phyloP scores from a whole-genome alignment of 2,329 filamentous ascomycete species.

The Ophiostoma tasmaniense region DNA sequence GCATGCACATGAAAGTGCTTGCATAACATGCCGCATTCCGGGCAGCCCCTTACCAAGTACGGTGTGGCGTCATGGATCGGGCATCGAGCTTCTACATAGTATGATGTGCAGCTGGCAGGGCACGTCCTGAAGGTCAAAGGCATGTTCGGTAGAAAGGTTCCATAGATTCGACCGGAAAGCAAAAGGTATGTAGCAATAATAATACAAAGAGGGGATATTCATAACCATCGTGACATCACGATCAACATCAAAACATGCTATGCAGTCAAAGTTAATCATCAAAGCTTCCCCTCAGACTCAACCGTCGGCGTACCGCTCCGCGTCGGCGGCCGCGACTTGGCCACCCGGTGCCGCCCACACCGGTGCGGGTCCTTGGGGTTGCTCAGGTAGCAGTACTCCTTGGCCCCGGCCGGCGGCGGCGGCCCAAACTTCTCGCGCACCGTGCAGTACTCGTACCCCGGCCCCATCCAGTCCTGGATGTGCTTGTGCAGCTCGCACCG shows the following conservation, averaged over 20 bases:
- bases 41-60: background rate
- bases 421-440: slow-evolving; percentile 50
- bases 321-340: slow-evolving; percentile 23
- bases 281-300: no score
- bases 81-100: background rate
- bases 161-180: no score
- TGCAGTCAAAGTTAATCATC: background rate
- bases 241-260: background rate
- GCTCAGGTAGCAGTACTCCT: slow-evolving; percentile 48
- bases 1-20: background rate
- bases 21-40: background rate
- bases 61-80: background rate
- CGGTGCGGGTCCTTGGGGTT: slow-evolving; percentile 50
- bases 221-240: background rate
- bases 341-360: slow-evolving; percentile 47
- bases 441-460: slow-evolving; percentile 50
- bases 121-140: no score
- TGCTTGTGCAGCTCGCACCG: slow-evolving; percentile 57
- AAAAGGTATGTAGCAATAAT: background rate
- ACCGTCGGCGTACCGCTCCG: background rate
- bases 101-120: background rate
- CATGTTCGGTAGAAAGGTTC: no score
- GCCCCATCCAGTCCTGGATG: slow-evolving; percentile 51
- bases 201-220: background rate
- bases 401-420: slow-evolving; percentile 38